Conservation (phyloP, 148 eudicot genomes). For the Rhododendron kiyosumense region DNA sequence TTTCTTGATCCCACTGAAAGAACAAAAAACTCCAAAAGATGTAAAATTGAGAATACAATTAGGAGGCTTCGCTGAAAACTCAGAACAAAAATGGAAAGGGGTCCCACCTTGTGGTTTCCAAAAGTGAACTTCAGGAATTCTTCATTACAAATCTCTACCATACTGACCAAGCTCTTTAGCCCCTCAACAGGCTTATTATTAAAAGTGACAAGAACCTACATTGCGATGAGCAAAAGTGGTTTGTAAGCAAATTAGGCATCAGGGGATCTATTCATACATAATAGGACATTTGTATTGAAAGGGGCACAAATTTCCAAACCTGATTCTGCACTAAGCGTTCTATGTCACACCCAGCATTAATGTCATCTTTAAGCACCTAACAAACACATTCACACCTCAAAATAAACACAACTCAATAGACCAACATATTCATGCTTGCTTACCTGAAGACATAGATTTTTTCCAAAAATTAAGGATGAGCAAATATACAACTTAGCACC, state of each 20-base stretch:
- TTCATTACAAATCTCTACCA: slow-evolving; percentile 16
- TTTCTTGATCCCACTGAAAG: neutral
- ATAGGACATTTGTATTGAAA: no score
- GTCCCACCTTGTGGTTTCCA: slow-evolving; percentile 28
- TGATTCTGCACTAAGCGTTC: neutral
- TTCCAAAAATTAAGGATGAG: neutral
- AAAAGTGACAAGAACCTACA: slow-evolving; percentile 28
- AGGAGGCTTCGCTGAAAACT: neutral
- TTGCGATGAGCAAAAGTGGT: neutral
- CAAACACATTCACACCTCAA: neutral
- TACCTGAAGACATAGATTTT: no score
- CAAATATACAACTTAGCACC: neutral
- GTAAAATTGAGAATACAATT: neutral
- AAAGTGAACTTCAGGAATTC: slow-evolving; percentile 26
- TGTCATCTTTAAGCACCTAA: neutral
- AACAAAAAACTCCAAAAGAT: neutral
- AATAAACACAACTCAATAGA: no score
- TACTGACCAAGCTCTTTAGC: slow-evolving; percentile 32
- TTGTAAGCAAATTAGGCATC: neutral
- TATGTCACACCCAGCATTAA: neutral
- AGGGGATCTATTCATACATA: neutral
- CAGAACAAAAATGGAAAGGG: neutral
- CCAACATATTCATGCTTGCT: no score
- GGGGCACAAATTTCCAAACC: neutral
- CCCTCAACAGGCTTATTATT: slow-evolving; percentile 40